Conservation (phyloP, 768 basidiomycete species). For the Lactarius psammicola region DNA sequence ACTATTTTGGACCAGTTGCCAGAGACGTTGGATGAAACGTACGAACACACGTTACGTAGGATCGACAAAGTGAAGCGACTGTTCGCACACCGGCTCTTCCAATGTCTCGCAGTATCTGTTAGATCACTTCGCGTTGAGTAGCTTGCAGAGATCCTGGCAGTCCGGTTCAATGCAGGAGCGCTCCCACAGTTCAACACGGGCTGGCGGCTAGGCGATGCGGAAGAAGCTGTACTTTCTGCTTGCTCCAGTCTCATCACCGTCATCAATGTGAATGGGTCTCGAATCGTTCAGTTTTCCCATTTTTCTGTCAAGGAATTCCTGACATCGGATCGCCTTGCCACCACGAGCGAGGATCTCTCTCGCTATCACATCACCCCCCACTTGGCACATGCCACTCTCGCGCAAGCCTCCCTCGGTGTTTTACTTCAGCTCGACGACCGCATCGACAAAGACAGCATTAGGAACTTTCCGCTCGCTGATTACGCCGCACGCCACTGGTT, state of each 20-base stretch:
- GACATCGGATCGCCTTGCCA: background rate
- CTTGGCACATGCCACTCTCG: background rate
- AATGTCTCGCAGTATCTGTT: background rate
- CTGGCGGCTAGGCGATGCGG: background rate
- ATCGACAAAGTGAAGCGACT: slow-evolving; percentile 1
- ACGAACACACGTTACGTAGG: background rate
- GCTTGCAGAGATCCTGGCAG: background rate
- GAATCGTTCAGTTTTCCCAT: background rate
- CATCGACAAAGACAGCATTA: too few species aligned
- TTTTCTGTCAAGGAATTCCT: slow-evolving; percentile 8
- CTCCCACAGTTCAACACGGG: background rate
- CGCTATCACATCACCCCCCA: background rate
- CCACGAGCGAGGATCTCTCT: background rate
- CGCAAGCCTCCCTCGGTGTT: background rate
- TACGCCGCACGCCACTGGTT: too few species aligned
- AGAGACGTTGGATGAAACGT: slow-evolving; percentile 1
- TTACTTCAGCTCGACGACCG: background rate
- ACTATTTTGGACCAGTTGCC: background rate
- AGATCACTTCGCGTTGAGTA: slow-evolving; percentile 5
- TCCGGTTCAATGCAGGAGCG: background rate
- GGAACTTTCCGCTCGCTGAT: too few species aligned
- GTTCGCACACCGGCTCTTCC: slow-evolving; percentile 7
- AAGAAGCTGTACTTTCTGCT: background rate
- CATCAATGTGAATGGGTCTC: background rate
- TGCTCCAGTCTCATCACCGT: background rate